Evolutionary conservation across 352 stramenopile genomes (phyloP).

Genomic region (Poterioochromonas sp.): DNA sequence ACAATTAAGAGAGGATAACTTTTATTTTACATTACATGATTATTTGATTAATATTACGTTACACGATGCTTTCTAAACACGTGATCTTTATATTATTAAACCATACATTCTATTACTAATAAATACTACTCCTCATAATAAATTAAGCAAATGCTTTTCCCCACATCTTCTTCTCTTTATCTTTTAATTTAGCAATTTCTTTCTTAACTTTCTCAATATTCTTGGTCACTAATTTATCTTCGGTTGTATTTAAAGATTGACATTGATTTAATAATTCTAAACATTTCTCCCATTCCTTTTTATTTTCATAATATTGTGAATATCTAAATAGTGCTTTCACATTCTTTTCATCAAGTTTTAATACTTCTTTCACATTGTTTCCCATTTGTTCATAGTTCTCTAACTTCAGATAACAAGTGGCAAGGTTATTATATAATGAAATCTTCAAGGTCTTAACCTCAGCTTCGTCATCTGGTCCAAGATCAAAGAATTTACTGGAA

Average conservation of each 20-base stretch:
- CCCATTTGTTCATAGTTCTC: constrained; percentile 69
- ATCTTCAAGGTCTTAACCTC: constrained; percentile 77
- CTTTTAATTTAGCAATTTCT: constrained; percentile 18
- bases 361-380: constrained; percentile 62
- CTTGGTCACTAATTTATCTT: constrained; percentile 20
- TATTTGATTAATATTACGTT: too few relatives aligned
- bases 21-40: too few relatives aligned
- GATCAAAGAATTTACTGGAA: constrained; percentile 80
- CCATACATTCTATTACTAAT: too few relatives aligned
- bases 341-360: constrained; percentile 46
- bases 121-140: too few relatives aligned
- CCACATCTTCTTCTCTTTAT: constrained; percentile 34
- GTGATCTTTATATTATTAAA: too few relatives aligned
- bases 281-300: background rate
- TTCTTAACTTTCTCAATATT: background rate
- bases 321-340: constrained; percentile 27
- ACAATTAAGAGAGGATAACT: too few relatives aligned
- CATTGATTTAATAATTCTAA: background rate
- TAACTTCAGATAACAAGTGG: constrained; percentile 84
- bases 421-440: constrained; percentile 78
- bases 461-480: constrained; percentile 61
- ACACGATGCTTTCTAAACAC: too few relatives aligned
- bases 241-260: background rate
- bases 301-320: background rate
- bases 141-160: constrained; percentile 19